Base-by-base conservation (phyloP, 2,329 filamentous ascomycete species). In the Hirsutella thompsonii region DNA sequence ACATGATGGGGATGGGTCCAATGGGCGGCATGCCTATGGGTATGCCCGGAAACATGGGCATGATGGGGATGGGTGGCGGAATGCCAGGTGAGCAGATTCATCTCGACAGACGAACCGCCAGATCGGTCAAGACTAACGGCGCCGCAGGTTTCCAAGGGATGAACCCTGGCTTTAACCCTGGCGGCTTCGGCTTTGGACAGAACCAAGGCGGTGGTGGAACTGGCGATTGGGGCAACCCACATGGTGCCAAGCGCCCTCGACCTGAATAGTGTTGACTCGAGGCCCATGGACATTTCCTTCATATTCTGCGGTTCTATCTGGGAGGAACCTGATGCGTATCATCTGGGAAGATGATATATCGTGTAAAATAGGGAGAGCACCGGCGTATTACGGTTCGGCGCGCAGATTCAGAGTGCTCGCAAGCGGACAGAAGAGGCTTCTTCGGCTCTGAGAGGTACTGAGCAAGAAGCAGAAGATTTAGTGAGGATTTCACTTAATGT, bases 241-340 rank as follows among this genome's bases (percentile, higher is more conserved):
- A 90, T 50, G 83, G 83, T 23, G 79, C 80, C 3, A 92, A 92
- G 65, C 72, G 85, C 49, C 81, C 83, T 49, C 74, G 85, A 47
- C 83, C 83, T 45, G 85, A 89, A 56, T 72, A 23, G 14, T 11
- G 5, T 4, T 35, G 33, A 36, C n/a, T n/a, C 8, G 19, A 20
- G 5, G 14, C 11, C 35, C 14, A 34, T 34, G 14, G n/a, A n/a
- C n/a, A n/a, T n/a, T n/a, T n/a, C n/a, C n/a, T n/a, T n/a, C n/a
- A n/a, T 8, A 8, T n/a, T 16, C 13, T 19, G 2, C 5, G 16
- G n/a, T 16, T n/a, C n/a, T 14, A 18, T 16, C 14, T 8, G 5
- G 8, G 32, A 8, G 32, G 32, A 16, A 34, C 3, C 13, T 14
- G 32, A 34, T 34, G 32, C 32, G 16, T 11, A 4, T 3, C n/a